These are phyloP conservation scores for Blastobotrys buckinghamii DNA, from an alignment of 1,139 yeast genomes.

Conservation along the genomic window DNA sequence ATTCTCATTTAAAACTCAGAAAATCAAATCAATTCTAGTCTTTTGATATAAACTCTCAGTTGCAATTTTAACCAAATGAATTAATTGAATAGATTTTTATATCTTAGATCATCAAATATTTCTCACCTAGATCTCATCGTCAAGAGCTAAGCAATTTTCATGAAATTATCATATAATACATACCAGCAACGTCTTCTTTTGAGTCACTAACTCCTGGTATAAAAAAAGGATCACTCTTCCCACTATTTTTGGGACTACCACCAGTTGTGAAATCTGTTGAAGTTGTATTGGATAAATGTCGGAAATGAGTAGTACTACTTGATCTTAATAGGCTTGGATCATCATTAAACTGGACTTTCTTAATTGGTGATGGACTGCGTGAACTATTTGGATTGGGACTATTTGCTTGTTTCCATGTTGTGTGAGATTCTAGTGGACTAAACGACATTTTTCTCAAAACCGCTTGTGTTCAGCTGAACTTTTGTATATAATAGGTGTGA, in stretches of 20 bases:
- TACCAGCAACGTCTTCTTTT: slow-evolving; percentile 34
- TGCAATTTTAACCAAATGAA: no score
- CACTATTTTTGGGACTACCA: slow-evolving; percentile 12
- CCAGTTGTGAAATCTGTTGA: not conserved
- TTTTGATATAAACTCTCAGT: no score
- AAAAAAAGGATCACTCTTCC: slow-evolving; percentile 26
- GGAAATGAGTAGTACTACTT: slow-evolving; percentile 23
- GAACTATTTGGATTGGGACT: not conserved
- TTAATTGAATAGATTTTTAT: no score
- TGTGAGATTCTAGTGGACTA: not conserved
- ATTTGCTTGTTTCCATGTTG: not conserved
- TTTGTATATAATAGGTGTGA: no score
- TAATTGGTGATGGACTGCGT: slow-evolving; percentile 1
- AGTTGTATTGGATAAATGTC: slow-evolving; percentile 19
- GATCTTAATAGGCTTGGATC: slow-evolving; percentile 18
- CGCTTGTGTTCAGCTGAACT: no score
- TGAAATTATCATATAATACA: no score
- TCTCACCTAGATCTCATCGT: no score
- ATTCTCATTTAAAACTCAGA: no score
- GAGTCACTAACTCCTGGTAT: slow-evolving; percentile 32
- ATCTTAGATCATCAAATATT: no score
- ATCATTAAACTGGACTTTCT: not conserved
- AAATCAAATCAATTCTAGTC: no score
- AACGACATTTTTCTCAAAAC: not conserved
- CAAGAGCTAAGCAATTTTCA: no score